Base-by-base conservation (phyloP, 768 basidiomycete genomes). In the Tricholoma bakamatsutake region DNA sequence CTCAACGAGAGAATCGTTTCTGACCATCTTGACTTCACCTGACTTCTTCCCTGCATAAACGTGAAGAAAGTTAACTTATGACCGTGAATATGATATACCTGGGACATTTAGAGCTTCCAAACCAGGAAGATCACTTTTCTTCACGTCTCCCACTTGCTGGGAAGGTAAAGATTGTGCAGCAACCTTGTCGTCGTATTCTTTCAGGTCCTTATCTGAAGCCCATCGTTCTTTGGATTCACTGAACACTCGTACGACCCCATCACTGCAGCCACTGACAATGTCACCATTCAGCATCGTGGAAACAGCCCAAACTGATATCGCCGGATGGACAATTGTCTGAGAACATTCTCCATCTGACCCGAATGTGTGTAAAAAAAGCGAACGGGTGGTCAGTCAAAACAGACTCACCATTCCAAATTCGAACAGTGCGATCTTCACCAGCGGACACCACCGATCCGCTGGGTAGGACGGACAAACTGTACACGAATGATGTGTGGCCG, bases 401-500 rank as follows among this genome's bases (percentile, higher is more conserved):
- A 27, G 12, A 69, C 81, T 57, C 63, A 88, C 90, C 90, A 72
- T 81, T 81, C 97, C 97, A 99, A 34, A 98, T 77, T 18, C 96
- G 81, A 50, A 96, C 84, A 3, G 88, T 88, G 48, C 96, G 86
- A 70, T 99, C 97, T 73, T 99, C 97, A 6, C 96, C 93, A 34
- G 86, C 84, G n/a, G 90, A 93, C 7, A 96, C 85, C 18, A 94
- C 78, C 60, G 88, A 85, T 17, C 95, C 90, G 58, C 73, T 83
- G 1, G 93, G 88, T 17, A 98, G 78, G 17, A 90, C 81, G 0
- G 90, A 82, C 12, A 99, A 69, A 55, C 89, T 87, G 73, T 98
- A 99, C 12, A 98, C 93, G 68, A 98, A 99, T 18, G 94, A 97
- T 1, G 94, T 96, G 68, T 98, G 97, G 1, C 94, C 97, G 4